Base-by-base conservation (phyloP, 768 basidiomycete species). In the Candolleomyces eurysporus region DNA sequence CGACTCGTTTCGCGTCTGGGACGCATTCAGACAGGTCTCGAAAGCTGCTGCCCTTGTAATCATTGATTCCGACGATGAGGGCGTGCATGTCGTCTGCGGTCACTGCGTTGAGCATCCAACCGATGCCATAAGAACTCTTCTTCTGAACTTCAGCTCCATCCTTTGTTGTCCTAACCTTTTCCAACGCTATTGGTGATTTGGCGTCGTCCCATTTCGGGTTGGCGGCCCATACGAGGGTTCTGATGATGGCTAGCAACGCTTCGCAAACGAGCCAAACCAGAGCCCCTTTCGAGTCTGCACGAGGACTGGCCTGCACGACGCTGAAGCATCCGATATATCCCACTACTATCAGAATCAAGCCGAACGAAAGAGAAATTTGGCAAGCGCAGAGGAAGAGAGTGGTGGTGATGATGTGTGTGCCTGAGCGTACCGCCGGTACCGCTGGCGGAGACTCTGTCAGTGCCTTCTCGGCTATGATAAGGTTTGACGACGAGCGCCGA, bases 261-360 rank as follows among this genome's bases (percentile, higher is more conserved):
- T 46, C 43, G 21, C 40, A 57, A 8, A 40, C 52, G 32, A 53
- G 30, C 52, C 52, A 53, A 30, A 36, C 13, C 31, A 50, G 22
- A 4, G 46, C 21, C 13, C 58, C 58, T 13, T 21, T 56, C 9
- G n/a, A 2, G 22, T 31, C 45, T 11, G 8, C 46, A 17, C 48
- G 17, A 21, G 32, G 30, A 26, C 46, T 48, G 9, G 48, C 48
- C 22, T 59, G 58, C 2, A 59, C 58, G 48, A 59, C 32, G 16
- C 19, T 59, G 45, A 59, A 59, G 45, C 58, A 59, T 32, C 58
- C 58, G 10, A 59, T 49, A 19, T 59, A 59, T 8, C 58, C 58
- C 6, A 58, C 48, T 5, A 58, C 49, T 21, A 30, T 22, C 11
- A 50, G 46, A 11, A 26, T 31, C 9, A 59, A 26, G 4, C 58